A percentile compares a stretch with the other conserved stretches of the same genome.
Conservation (phyloP, 176 grass and related monocot species). For the Oryza rufipogon region DNA sequence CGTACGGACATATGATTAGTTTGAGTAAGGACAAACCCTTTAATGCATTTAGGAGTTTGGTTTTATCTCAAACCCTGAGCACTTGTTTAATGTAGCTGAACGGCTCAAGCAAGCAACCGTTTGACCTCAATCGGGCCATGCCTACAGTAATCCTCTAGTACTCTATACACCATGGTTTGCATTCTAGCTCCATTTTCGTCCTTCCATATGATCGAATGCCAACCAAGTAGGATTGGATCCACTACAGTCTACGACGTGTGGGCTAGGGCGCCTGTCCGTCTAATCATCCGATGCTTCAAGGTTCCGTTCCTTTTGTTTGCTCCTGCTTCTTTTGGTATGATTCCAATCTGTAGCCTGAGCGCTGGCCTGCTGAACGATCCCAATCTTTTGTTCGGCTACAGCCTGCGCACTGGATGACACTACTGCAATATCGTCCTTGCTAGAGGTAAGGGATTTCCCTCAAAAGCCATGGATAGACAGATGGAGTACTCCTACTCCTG, state of each 20-base stretch:
- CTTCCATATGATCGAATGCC: neutral
- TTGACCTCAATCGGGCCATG: too few relatives aligned
- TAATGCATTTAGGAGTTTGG: too few relatives aligned
- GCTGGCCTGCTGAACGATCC: neutral
- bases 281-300: neutral
- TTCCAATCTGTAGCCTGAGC: neutral
- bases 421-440: neutral
- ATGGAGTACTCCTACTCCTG: neutral
- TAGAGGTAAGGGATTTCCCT: neutral
- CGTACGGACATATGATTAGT: too few relatives aligned
- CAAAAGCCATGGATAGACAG: neutral
- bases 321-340: constrained; percentile 33
- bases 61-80: too few relatives aligned
- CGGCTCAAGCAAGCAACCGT: too few relatives aligned
- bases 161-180: too few relatives aligned
- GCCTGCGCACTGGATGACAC: neutral
- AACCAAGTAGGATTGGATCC: too few relatives aligned
- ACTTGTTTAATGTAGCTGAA: too few relatives aligned
- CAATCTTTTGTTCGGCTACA: neutral
- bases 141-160: too few relatives aligned
- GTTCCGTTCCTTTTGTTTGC: neutral
- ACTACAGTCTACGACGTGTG: neutral
- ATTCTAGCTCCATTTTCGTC: too few relatives aligned
- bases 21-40: too few relatives aligned
- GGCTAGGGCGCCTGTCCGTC: neutral